phyloP scores from a whole-genome alignment of 345 rosid genomes.

The Populus nigra region DNA sequence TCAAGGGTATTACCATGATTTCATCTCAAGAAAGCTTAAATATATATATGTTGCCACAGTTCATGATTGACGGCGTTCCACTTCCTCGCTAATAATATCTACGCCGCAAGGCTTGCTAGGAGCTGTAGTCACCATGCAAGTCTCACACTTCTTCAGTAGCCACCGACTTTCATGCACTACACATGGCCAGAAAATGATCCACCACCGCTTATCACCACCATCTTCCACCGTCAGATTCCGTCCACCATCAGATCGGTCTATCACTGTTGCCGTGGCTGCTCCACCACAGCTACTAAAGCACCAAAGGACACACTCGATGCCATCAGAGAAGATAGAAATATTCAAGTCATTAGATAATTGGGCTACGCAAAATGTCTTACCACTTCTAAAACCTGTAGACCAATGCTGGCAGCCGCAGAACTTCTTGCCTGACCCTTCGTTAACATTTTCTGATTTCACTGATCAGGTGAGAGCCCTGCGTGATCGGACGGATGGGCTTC shows the following conservation, averaged over 20 bases:
- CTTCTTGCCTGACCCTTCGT: slow-evolving; percentile 51
- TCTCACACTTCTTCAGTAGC: slow-evolving; percentile 21
- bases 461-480: slow-evolving; percentile 58
- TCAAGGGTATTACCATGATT: not conserved
- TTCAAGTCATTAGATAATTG: slow-evolving; percentile 65
- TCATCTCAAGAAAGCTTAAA: not conserved
- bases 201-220: slow-evolving; percentile 1
- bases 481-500: slow-evolving; percentile 48
- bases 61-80: no score
- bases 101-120: no score
- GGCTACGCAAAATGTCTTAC: slow-evolving; percentile 50
- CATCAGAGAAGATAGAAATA: slow-evolving; percentile 55
- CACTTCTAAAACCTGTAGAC: slow-evolving; percentile 68
- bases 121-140: slow-evolving; percentile 37
- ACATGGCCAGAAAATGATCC: not conserved
- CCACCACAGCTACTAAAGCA: slow-evolving; percentile 18
- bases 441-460: slow-evolving; percentile 40
- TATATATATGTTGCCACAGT: not conserved
- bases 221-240: slow-evolving; percentile 9
- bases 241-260: not conserved
- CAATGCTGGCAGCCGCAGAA: slow-evolving; percentile 67
- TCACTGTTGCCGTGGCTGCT: slow-evolving; percentile 38
- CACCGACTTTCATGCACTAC: slow-evolving; percentile 9
- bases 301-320: slow-evolving; percentile 55
- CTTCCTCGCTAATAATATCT: no score